Evolutionary conservation across 306 rosid genomes (phyloP).

Genomic region (Rosa persica): DNA sequence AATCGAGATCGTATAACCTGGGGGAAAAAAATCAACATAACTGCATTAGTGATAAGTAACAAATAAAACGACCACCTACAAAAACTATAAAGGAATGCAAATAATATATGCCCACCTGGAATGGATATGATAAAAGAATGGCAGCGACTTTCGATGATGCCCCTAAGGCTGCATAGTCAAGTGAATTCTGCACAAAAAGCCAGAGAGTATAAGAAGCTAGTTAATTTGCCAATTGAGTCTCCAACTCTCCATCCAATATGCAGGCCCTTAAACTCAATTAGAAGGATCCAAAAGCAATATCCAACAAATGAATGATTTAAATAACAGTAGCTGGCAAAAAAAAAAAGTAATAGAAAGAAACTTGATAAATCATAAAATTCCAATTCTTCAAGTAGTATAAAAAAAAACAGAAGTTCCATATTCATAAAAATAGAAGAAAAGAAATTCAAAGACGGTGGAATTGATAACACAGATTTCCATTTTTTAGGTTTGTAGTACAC

Average conservation of each 20-base stretch:
- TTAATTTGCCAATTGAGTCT: background rate
- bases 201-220: background rate
- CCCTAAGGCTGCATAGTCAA: constrained; percentile 83
- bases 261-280: background rate
- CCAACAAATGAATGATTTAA: background rate
- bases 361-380: background rate
- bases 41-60: constrained; percentile 24
- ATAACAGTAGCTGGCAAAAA: background rate
- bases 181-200: constrained; percentile 57
- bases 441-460: background rate
- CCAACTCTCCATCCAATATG: background rate
- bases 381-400: background rate
- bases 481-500: background rate
- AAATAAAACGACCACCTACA: constrained; percentile 28
- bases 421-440: background rate
- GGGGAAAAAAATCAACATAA: constrained; percentile 11
- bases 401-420: background rate
- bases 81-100: constrained; percentile 21
- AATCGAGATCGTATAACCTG: constrained; percentile 60
- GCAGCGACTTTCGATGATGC: constrained; percentile 70
- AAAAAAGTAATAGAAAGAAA: background rate
- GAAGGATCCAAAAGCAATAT: background rate
- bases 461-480: background rate
- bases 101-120: constrained; percentile 57
- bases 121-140: constrained; percentile 82